A percentile compares a stretch with the other conserved stretches of the same genome.
These are phyloP conservation scores for Coniella lustricola DNA, from an alignment of 2,329 filamentous ascomycete genomes.

Conservation along the genomic window DNA sequence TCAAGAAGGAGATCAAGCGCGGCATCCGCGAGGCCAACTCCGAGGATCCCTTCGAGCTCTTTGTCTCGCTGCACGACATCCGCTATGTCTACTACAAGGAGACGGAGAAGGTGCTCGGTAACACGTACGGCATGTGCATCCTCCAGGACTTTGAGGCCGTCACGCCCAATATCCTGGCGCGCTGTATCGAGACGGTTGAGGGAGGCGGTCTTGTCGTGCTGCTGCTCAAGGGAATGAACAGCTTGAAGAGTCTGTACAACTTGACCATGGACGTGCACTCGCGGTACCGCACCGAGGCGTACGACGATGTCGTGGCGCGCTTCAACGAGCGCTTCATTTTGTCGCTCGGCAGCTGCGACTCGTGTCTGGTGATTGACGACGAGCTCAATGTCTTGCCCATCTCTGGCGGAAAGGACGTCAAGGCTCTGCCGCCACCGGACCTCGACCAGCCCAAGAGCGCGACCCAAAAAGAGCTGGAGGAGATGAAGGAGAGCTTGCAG, in stretches of 20 bases:
- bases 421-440: slow-evolving; percentile 70
- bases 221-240: slow-evolving; percentile 91
- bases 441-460: slow-evolving; percentile 66
- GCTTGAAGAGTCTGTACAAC: slow-evolving; percentile 93
- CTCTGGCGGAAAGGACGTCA: slow-evolving; percentile 87
- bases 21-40: slow-evolving; percentile 87
- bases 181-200: slow-evolving; percentile 95
- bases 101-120: slow-evolving; percentile 95
- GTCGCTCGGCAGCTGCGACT: slow-evolving; percentile 89
- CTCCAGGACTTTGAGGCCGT: slow-evolving; percentile 96
- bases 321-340: slow-evolving; percentile 98
- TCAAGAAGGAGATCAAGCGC: slow-evolving; percentile 96
- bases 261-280: slow-evolving; percentile 97
- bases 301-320: slow-evolving; percentile 86
- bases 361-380: slow-evolving; percentile 93
- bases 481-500: slow-evolving; percentile 78
- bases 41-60: slow-evolving; percentile 94
- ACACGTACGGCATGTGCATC: slow-evolving; percentile 98
- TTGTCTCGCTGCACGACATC: slow-evolving; percentile 93
- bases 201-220: slow-evolving; percentile 88
- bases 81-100: slow-evolving; percentile 99
- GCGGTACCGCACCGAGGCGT: slow-evolving; percentile 90
- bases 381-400: slow-evolving; percentile 97
- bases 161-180: slow-evolving; percentile 90
- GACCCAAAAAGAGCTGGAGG: slow-evolving; percentile 68